Base-by-base conservation (phyloP, 176 grass and related monocot genomes). In the Cenchrus purpureus region DNA sequence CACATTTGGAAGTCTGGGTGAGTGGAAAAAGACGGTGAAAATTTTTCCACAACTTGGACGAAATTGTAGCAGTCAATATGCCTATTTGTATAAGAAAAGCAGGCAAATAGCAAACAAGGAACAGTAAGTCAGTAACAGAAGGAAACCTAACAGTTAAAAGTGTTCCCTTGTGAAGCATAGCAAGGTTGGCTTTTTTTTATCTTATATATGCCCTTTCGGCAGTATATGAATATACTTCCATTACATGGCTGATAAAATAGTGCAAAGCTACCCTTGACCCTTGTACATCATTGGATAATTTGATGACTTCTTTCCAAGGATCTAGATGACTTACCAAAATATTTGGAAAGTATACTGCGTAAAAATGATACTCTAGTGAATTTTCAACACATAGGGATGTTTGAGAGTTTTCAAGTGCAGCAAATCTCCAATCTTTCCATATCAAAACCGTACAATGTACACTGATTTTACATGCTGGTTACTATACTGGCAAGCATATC, bases 391-490 rank as follows among this genome's bases (percentile, higher is more conserved):
- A 40, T 14, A 46, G 17, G 1, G 0, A 25, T 25, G 10, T 77
- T 79, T 74, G 48, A 14, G 51, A 74, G 69, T 85, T 84, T 16
- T 34, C 46, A 60, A 50, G 44, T 44, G 8, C 5, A 51, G 19
- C 59, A 22, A 75, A 50, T 49, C 74, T 43, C 20, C 48, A 64
- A 74, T 55, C 8, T 5, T 52, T 76, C 20, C 52, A 44, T 76
- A 40, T 32, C 32, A 61, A 1, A 32, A 54, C 53, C 43, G 63
- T 62, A 80, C 3, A 76, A 70, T 70, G 64, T 86, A 82, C 44
- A 86, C 56, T 56, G 48, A 72, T 90, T 89, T 86, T 86, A 82
- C 65, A 82, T 77, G 48, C 75, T 77, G 50, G 20, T 40, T 34
- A 15, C 44, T 81, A n/a, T 77, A 76, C 77, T 20, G n/a, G 43